phyloP scores from a whole-genome alignment of 495 filamentous ascomycete genomes.

The Geoglossum glabrum region DNA sequence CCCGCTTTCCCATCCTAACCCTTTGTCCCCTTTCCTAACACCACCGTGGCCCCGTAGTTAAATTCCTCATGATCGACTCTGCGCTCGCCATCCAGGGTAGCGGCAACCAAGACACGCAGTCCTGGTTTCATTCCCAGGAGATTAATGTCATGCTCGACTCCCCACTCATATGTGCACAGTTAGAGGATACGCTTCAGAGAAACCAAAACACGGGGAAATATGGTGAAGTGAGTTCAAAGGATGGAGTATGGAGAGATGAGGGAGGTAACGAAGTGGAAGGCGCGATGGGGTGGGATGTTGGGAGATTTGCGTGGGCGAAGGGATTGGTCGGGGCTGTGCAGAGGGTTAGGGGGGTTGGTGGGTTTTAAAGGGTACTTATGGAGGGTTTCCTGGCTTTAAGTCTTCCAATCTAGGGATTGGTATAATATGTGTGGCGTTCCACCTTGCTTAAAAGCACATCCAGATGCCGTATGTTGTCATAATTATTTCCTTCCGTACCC shows the following conservation, averaged over 20 bases:
- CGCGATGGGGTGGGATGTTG: constrained; percentile 37
- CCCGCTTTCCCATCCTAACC: background rate
- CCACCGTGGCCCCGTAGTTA: constrained; percentile 20
- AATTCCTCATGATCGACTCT: constrained; percentile 53
- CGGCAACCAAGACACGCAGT: constrained; percentile 69
- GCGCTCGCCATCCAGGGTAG: constrained; percentile 48
- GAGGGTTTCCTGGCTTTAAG: too few species aligned
- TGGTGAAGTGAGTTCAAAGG: constrained; percentile 31
- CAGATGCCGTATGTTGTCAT: too few species aligned
- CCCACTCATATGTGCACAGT: constrained; percentile 32
- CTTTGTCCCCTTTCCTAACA: background rate
- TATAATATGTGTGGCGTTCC: too few species aligned
- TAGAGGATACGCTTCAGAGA: constrained; percentile 38
- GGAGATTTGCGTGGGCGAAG: constrained; percentile 39
- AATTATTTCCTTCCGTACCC: too few species aligned
- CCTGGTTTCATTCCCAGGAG: constrained; percentile 58
- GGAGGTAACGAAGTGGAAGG: constrained; percentile 34
- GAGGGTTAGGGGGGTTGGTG: constrained; percentile 38
- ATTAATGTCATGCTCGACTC: constrained; percentile 56
- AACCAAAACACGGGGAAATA: constrained; percentile 54
- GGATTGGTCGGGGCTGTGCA: constrained; percentile 41
- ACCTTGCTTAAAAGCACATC: too few species aligned
- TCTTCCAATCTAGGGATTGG: too few species aligned
- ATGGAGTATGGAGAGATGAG: constrained; percentile 40
- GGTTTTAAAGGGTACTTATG: constrained; percentile 31